Conservation (phyloP, 108 stramenopile genomes). For the Stephanodiscus minutulus region DNA sequence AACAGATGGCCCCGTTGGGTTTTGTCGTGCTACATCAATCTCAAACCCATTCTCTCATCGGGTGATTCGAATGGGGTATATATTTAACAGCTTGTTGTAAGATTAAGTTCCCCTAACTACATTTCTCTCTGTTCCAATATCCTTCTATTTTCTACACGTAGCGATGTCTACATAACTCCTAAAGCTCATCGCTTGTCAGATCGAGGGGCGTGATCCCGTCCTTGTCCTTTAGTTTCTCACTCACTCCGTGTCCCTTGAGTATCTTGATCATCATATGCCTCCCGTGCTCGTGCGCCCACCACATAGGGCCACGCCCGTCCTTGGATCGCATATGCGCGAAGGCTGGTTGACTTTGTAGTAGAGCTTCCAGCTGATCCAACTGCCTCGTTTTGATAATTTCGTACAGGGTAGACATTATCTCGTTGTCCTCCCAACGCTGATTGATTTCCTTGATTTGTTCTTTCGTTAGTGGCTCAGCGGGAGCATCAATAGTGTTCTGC, state of each 20-base stretch:
- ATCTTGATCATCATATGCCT: constrained; percentile 60
- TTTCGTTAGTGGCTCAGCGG: constrained; percentile 30
- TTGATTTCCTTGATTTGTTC: constrained; percentile 69
- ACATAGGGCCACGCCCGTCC: constrained; percentile 72
- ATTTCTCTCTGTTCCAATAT: neutral
- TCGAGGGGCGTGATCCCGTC: constrained; percentile 75
- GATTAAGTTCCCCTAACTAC: too few relatives aligned
- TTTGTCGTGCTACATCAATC: too few relatives aligned
- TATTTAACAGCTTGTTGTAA: neutral
- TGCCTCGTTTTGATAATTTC: constrained; percentile 57
- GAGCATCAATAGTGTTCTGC: constrained; percentile 2
- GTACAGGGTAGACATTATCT: constrained; percentile 70
- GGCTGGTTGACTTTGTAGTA: constrained; percentile 56
- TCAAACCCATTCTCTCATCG: too few relatives aligned
- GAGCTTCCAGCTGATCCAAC: constrained; percentile 41
- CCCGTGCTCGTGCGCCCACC: constrained; percentile 88
- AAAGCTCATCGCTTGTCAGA: constrained; percentile 35
- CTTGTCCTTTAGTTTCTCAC: constrained; percentile 63
- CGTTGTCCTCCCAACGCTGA: constrained; percentile 71
- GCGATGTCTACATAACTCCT: neutral
- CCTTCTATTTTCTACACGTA: neutral
- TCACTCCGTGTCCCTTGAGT: constrained; percentile 69
- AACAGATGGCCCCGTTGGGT: neutral
- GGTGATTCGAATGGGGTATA: too few relatives aligned
- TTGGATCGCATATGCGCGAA: constrained; percentile 65